Conservation (phyloP, 2,329 filamentous ascomycete genomes). For the Elsinoe arachidis region DNA sequence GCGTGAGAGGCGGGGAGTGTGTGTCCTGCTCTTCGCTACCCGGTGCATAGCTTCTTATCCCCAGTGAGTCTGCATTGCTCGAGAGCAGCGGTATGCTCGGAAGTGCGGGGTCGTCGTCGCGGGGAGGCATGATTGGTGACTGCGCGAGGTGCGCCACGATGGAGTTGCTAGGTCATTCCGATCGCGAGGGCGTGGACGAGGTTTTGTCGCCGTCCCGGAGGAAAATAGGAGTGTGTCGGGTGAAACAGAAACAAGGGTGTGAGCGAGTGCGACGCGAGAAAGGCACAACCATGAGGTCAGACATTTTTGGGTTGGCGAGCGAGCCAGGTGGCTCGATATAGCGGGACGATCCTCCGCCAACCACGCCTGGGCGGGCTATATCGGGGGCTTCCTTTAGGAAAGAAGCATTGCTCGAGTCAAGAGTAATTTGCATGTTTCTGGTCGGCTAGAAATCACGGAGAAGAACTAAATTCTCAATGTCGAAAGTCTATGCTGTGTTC, state of each 20-base stretch:
- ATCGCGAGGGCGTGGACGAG: neutral
- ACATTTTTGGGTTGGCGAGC: neutral
- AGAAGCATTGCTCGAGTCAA: neutral
- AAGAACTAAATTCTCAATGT: too few species aligned
- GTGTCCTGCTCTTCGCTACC: too few species aligned
- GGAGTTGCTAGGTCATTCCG: too few species aligned
- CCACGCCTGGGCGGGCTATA: neutral
- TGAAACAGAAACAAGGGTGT: neutral
- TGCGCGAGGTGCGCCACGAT: too few species aligned
- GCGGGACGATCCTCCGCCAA: constrained; percentile 11
- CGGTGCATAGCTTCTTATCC: too few species aligned
- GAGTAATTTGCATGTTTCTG: too few species aligned
- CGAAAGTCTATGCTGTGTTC: too few species aligned
- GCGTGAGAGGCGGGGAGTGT: neutral
- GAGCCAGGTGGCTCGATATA: constrained; percentile 11
- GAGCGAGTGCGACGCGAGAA: neutral
- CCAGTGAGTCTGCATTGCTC: too few species aligned
- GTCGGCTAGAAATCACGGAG: too few species aligned
- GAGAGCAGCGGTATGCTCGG: neutral
- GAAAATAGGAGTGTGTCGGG: neutral
- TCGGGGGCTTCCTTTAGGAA: neutral
- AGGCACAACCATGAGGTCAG: neutral
- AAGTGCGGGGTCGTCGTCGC: neutral
- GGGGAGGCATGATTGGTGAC: neutral
- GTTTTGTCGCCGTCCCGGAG: neutral